Evolutionary conservation across 768 basidiomycete genomes (phyloP).

Genomic region (Paxillus involutus): DNA sequence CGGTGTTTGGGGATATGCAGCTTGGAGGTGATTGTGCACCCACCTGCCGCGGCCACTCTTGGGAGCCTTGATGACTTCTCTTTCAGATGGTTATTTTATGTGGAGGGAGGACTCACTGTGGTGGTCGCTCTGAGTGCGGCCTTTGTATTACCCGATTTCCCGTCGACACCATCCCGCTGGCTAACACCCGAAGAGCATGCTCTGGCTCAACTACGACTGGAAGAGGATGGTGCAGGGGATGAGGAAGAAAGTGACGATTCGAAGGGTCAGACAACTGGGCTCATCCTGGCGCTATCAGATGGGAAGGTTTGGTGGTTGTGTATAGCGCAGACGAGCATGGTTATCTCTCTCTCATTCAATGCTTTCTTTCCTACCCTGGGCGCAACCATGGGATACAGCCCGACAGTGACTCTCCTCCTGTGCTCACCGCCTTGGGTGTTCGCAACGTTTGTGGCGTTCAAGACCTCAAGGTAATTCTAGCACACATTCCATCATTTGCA

Average conservation of each 20-base stretch:
- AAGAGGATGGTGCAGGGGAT: conserved; percentile 62
- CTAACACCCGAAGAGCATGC: conserved; percentile 55
- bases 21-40: conserved; percentile 60
- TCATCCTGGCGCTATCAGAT: conserved; percentile 63
- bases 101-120: conserved; percentile 60
- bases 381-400: conserved; percentile 65
- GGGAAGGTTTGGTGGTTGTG: conserved; percentile 87
- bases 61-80: neutral
- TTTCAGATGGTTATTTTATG: conserved; percentile 69
- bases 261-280: conserved; percentile 39
- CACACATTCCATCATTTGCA: neutral
- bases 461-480: conserved; percentile 44
- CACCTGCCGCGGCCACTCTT: neutral
- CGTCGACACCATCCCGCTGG: conserved; percentile 57
- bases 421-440: conserved; percentile 72
- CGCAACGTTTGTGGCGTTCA: conserved; percentile 56
- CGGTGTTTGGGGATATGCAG: conserved; percentile 61
- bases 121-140: conserved; percentile 51
- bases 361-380: conserved; percentile 79
- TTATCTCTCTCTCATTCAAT: conserved; percentile 69
- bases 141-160: conserved; percentile 76
- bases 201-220: conserved; percentile 59
- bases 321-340: conserved; percentile 55
- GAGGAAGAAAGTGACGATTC: conserved; percentile 40
- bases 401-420: conserved; percentile 67